Evolutionary conservation across 129 eudicot genomes (phyloP).

Genomic region (Saposhnikovia divaricata): DNA sequence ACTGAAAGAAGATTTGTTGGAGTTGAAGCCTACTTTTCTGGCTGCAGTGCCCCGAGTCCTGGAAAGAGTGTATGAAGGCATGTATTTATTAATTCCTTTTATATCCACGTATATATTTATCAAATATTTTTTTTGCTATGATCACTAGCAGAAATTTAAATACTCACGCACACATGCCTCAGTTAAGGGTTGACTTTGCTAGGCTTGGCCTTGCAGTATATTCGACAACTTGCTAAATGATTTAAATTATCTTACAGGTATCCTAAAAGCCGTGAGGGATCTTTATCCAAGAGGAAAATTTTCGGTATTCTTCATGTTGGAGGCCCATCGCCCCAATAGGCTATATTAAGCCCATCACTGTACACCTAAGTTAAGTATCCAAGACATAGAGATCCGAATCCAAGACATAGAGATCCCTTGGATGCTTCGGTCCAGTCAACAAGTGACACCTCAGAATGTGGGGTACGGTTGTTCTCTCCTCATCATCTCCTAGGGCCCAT

Average conservation of each 20-base stretch:
- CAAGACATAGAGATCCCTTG: too few relatives aligned
- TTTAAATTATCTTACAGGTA: slow-evolving; percentile 38
- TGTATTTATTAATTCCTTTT: not conserved
- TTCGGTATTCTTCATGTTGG: too few relatives aligned
- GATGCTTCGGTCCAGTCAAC: too few relatives aligned
- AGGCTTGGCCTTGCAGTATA: not conserved
- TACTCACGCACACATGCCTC: not conserved
- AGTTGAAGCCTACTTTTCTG: slow-evolving; percentile 89
- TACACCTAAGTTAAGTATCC: too few relatives aligned
- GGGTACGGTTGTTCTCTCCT: too few relatives aligned
- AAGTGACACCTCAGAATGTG: too few relatives aligned
- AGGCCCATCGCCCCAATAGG: too few relatives aligned
- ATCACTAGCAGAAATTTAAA: not conserved
- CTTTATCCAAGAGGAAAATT: slow-evolving; percentile 73
- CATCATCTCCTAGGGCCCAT: too few relatives aligned
- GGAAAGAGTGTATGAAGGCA: slow-evolving; percentile 93
- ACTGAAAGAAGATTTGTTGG: slow-evolving; percentile 68
- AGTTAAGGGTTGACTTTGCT: not conserved
- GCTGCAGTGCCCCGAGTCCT: slow-evolving; percentile 97
- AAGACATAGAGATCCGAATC: too few relatives aligned
- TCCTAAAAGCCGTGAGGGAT: slow-evolving; percentile 68
- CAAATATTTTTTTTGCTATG: not conserved
- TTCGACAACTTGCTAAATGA: not conserved
- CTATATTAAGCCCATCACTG: too few relatives aligned
- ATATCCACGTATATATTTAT: slow-evolving; percentile 1